Evolutionary conservation across 2,329 filamentous ascomycete genomes (phyloP), one percentile per base, ranked within the genome.

Genomic region (Diplodia seriata): DNA sequence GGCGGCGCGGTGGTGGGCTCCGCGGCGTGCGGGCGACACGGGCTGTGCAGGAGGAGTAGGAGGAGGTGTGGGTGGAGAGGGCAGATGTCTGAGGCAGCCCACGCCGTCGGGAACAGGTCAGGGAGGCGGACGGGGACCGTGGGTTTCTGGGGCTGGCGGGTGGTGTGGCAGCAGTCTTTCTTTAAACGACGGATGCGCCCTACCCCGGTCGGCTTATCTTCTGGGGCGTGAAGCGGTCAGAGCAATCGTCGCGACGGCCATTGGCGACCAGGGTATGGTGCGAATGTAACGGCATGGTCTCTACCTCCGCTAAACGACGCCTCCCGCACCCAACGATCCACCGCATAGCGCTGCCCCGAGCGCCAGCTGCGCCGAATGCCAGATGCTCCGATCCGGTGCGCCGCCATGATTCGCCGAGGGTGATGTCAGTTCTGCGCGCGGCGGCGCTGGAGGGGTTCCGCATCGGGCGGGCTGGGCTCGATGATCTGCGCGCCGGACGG

Each of bases 141-240:
- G 14, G 4, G 29, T 23, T 31, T 51, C 43, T 47, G 43, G 43
- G 43, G 43, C 43, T 47, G 18, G n/a, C 43, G 47, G 43, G 40
- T 50, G 47, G 47, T 33, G 59, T 29, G 57, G 36, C 56, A 57
- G 54, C 54, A 57, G 56, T 47, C 56, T 40, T 62, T 50, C 57
- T 62, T 62, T 50, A 49, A 62, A 62, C 57, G 43, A 50, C 31
- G 40, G 33, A 31, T 29, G 43, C 26, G 31, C 23, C 29, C 20
- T 51, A 63, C 59, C 59, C 59, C 59, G 47, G 59, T 38, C 47
- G 59, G 59, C 59, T 63, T 63, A 63, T 63, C 59, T 61, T 40
- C 36, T 40, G 55, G 55, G 55, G 55, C 55, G 55, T 23, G 59
- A 63, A 51, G 59, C 59, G 59, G 59, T 63, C 59, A 63, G 59